Evolutionary conservation across 2,329 filamentous ascomycete genomes (phyloP), one percentile per base, ranked within the genome.

Genomic region (Alternaria metachromatica): DNA sequence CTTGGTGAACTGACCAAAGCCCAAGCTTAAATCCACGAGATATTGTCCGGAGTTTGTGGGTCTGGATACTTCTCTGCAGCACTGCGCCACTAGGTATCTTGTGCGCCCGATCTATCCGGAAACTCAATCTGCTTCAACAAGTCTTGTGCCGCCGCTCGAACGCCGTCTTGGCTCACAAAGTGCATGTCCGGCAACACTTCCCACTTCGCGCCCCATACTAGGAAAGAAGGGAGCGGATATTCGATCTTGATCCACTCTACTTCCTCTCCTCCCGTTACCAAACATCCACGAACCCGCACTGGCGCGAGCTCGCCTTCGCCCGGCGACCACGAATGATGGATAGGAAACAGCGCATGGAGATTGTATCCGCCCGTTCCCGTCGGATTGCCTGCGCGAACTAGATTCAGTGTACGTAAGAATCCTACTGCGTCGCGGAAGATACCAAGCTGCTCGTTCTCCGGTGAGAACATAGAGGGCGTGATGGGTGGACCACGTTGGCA

Each of bases 191-290:
- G 65, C 13, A 68, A 23, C 18, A 46, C 55, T 4, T 43, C 21
- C 23, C 50, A 56, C 18, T 33, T n/a, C 4, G 25, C 45, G 15
- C 58, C 58, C 63, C 60, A 66, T 1, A 63, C 58, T 21, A 68
- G 33, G 18, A 57, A 63, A 9, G n/a, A 28, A 18, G 60, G 63
- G 10, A 65, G 45, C 6, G 37, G 23, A 30, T 55, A 53, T 37
- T 49, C 44, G 15, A 51, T 55, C 53, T 51, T 48, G n/a, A 15
- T 33, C 46, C 28, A 50, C 8, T 62, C 37, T 10, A 49, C 15
- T 9, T 45, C 28, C 5, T 37, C 30, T 15, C 28, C 37, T 21
- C 25, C 13, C 11, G 28, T 30, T 21, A 54, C 15, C 45, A 64
- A 12, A 41, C 30, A 53, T 13, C 28, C 49, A 53, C 49, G 49